phyloP scores from a whole-genome alignment of 1,284 basidiomycete species.

The Laetiporus sulphureus region DNA sequence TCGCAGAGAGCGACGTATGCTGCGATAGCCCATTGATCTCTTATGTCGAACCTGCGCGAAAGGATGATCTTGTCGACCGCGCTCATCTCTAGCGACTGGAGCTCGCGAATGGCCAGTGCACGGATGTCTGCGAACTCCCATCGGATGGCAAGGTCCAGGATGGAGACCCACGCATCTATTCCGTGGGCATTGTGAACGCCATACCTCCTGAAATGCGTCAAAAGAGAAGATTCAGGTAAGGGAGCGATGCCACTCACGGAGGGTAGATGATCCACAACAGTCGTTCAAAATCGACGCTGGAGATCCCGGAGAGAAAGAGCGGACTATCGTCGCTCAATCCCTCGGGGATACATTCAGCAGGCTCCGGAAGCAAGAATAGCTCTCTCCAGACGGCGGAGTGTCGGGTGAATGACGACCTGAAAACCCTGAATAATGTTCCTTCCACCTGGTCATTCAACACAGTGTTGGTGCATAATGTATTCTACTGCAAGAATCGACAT shows the following conservation, averaged over 20 bases:
- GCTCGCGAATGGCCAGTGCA: constrained; percentile 22
- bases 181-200: constrained; percentile 16
- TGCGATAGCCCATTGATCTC: constrained; percentile 15
- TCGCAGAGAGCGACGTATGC: constrained; percentile 25
- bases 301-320: constrained; percentile 21
- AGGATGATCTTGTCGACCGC: constrained; percentile 25
- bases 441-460: constrained; percentile 22
- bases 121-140: constrained; percentile 26
- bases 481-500: background rate
- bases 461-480: background rate
- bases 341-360: constrained; percentile 10
- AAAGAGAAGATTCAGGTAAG: background rate
- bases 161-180: constrained; percentile 30
- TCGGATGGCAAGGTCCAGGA: constrained; percentile 27
- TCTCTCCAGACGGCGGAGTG: constrained; percentile 24
- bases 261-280: constrained; percentile 26
- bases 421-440: constrained; percentile 23
- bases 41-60: constrained; percentile 21
- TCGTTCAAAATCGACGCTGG: constrained; percentile 23
- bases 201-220: constrained; percentile 12
- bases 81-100: constrained; percentile 17
- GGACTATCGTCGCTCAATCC: constrained; percentile 20
- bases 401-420: constrained; percentile 21
- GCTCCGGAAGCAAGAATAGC: constrained; percentile 18
- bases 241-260: constrained; percentile 12